These are phyloP conservation scores for Vanderwaltozyma yarrowii DNA, from an alignment of 805 yeast species.

Conservation along the genomic window DNA sequence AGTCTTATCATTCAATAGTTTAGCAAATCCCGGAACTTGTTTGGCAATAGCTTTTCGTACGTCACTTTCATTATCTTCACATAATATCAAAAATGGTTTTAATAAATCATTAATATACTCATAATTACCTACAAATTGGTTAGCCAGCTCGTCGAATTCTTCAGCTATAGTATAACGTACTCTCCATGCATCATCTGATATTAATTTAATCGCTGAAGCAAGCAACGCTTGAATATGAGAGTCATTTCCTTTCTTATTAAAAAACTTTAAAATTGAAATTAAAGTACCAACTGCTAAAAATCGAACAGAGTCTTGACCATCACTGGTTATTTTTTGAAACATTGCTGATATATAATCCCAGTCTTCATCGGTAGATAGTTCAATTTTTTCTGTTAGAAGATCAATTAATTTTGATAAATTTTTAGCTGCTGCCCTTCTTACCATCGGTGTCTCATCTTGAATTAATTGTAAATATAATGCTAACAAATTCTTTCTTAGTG, in stretches of 20 bases:
- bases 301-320: slow-evolving; percentile 91
- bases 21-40: slow-evolving; percentile 71
- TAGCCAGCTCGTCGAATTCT: slow-evolving; percentile 65
- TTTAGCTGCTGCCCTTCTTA: slow-evolving; percentile 86
- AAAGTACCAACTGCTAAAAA: slow-evolving; percentile 81
- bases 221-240: slow-evolving; percentile 55
- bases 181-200: slow-evolving; percentile 92
- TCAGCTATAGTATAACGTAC: slow-evolving; percentile 98
- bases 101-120: slow-evolving; percentile 38
- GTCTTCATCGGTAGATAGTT: slow-evolving; percentile 43
- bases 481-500: slow-evolving; percentile 50
- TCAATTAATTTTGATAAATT: slow-evolving; percentile 69
- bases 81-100: slow-evolving; percentile 58
- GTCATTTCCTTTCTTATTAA: slow-evolving; percentile 45
- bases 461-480: slow-evolving; percentile 59
- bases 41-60: slow-evolving; percentile 92
- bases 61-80: slow-evolving; percentile 93
- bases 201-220: slow-evolving; percentile 55
- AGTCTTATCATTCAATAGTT: slow-evolving; percentile 36
- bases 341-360: slow-evolving; percentile 73
- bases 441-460: slow-evolving; percentile 95
- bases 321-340: slow-evolving; percentile 69
- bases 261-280: slow-evolving; percentile 66
- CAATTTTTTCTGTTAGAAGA: slow-evolving; percentile 40
- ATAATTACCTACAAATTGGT: slow-evolving; percentile 47